Conservation (phyloP, 345 rosid species). For the Citrus australasica region DNA sequence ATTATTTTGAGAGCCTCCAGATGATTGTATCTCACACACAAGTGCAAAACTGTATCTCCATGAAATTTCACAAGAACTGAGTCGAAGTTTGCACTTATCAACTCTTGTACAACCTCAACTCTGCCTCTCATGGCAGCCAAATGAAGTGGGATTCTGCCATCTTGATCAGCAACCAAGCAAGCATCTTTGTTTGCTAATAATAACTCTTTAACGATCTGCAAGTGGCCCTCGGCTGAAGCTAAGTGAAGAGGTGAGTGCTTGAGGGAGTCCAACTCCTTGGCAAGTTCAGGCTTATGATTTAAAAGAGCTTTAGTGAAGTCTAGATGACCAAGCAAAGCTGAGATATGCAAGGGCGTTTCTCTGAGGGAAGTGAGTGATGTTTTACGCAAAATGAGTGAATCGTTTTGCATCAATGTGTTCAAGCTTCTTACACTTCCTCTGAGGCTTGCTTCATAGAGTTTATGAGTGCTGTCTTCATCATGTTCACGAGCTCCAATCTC, state of each 20-base stretch:
- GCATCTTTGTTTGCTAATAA: neutral
- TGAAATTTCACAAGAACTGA: neutral
- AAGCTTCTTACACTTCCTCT: conserved; percentile 12
- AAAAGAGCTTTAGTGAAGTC: conserved; percentile 15
- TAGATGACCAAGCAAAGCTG: conserved; percentile 21
- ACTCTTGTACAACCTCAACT: conserved; percentile 13
- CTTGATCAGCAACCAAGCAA: conserved; percentile 7
- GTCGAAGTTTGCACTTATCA: neutral
- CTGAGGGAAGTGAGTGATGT: neutral
- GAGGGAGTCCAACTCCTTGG: conserved; percentile 16
- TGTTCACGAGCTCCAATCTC: neutral
- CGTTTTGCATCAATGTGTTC: conserved; percentile 7
- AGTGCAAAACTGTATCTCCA: conserved; percentile 26
- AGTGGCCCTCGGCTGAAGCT: conserved; percentile 21
- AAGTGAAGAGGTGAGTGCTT: conserved; percentile 26
- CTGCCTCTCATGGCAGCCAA: conserved; percentile 20
- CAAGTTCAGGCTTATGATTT: conserved; percentile 7
- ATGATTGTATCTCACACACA: conserved; percentile 19
- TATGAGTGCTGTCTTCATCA: neutral
- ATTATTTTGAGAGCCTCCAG: conserved; percentile 21
- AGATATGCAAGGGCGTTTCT: conserved; percentile 17
- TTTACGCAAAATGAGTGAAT: conserved; percentile 15
- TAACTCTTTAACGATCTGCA: conserved; percentile 12
- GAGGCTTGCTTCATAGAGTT: conserved; percentile 15
- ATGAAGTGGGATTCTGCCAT: conserved; percentile 27